Evolutionary conservation across 257 asterid species (phyloP).

Genomic region (Capsicum pubescens): DNA sequence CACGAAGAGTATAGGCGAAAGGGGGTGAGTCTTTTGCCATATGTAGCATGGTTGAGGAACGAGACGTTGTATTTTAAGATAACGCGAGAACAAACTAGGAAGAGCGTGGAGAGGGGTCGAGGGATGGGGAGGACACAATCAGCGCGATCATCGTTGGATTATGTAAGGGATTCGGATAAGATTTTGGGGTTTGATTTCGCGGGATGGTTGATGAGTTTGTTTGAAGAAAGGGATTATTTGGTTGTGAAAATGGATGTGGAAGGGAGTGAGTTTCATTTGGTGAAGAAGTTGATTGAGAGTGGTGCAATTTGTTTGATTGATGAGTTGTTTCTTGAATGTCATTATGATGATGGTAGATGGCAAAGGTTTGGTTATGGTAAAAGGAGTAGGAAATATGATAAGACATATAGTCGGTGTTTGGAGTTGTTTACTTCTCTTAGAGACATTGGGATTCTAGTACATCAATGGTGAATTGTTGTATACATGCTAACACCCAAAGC

Average conservation of each 20-base stretch:
- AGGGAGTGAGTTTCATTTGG: conserved; percentile 64
- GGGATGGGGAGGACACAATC: conserved; percentile 64
- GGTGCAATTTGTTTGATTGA: conserved; percentile 72
- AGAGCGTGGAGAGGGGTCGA: conserved; percentile 46
- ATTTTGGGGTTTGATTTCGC: conserved; percentile 69
- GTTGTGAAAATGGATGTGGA: conserved; percentile 77
- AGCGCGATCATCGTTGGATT: conserved; percentile 53
- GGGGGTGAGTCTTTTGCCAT: conserved; percentile 53
- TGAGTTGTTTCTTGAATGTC: conserved; percentile 79
- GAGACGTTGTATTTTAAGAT: conserved; percentile 66
- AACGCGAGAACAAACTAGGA: conserved; percentile 43
- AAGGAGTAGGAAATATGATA: conserved; percentile 52
- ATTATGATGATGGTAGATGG: conserved; percentile 67
- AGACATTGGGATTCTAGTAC: conserved; percentile 64
- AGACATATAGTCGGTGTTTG: conserved; percentile 59
- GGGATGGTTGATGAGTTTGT: conserved; percentile 54
- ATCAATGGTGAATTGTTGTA: conserved; percentile 56
- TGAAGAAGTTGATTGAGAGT: conserved; percentile 57
- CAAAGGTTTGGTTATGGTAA: conserved; percentile 57
- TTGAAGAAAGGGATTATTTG: conserved; percentile 55
- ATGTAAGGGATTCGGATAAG: conserved; percentile 39
- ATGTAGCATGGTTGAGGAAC: conserved; percentile 71
- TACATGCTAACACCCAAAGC: not conserved
- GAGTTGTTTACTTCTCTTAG: conserved; percentile 61
- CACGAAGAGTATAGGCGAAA: conserved; percentile 55